These are phyloP conservation scores for Boletus coccyginus DNA, from an alignment of 768 basidiomycete species.

Conservation along the genomic window DNA sequence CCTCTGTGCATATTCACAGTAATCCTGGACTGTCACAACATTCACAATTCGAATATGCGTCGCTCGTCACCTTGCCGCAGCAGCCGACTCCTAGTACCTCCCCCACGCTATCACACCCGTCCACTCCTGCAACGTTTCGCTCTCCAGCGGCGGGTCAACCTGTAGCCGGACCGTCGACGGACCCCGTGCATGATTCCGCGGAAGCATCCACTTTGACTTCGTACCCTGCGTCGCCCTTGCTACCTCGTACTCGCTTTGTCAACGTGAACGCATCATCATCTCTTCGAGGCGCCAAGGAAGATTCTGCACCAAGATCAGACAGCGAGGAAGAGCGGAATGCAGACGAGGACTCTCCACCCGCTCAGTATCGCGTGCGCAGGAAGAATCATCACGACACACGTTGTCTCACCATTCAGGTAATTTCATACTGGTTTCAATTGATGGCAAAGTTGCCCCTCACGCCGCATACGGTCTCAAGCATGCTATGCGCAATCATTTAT, in stretches of 20 bases:
- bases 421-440: conserved; percentile 8
- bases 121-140: conserved; percentile 25
- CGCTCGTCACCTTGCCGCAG: conserved; percentile 14
- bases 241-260: conserved; percentile 21
- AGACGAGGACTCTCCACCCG: conserved; percentile 34
- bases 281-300: conserved; percentile 24
- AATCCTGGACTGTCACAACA: conserved; percentile 2
- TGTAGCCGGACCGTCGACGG: conserved; percentile 8
- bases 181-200: background rate
- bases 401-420: conserved; percentile 66
- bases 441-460: conserved; percentile 1
- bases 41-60: conserved; percentile 5
- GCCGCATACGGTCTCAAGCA: conserved; percentile 40
- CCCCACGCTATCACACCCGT: conserved; percentile 28
- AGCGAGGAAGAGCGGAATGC: conserved; percentile 38
- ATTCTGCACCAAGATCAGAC: conserved; percentile 31
- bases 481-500: conserved; percentile 67
- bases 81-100: conserved; percentile 32
- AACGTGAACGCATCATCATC: conserved; percentile 11
- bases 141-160: conserved; percentile 12
- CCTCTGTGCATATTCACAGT: background rate
- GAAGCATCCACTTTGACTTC: conserved; percentile 3
- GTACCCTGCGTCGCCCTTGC: conserved; percentile 16
- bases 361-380: conserved; percentile 40
- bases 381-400: conserved; percentile 61